Base-by-base conservation (phyloP, 345 rosid genomes). In the Dimocarpus longan region DNA sequence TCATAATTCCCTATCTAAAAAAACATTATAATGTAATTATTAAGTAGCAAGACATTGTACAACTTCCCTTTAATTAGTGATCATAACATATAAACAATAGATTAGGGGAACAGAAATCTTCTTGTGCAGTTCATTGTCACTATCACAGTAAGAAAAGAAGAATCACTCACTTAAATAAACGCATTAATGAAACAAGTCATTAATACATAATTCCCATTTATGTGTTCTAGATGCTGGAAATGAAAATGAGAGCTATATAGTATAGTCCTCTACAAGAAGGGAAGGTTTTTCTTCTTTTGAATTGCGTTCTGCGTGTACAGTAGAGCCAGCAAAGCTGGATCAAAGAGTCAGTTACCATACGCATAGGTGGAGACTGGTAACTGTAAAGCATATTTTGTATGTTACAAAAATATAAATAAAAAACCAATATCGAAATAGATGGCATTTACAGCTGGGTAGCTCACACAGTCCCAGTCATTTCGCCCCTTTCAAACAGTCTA, bases 391-490 rank as follows among this genome's bases (percentile, higher is more conserved):
- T 50, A 12, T 50, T 50, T 12, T 4, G 8, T 42, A 42, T 2
- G 60, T 32, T 32, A 32, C 37, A 32, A 15, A 48, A 52, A 24
- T 32, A 32, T 32, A 26, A 7, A 70, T 59, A 22, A n/a, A 13
- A 11, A 64, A 62, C 24, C 59, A 0, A 46, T 28, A 60, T n/a
- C 15, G 40, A 66, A 66, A 16, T 66, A 63, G 79, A 66, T 60
- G 63, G 78, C 19, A 44, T 66, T 50, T 66, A 68, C 80, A 77
- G 80, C 54, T 68, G 57, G 68, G 66, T 21, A n/a, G 52, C 56
- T 76, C 40, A 21, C 18, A 10, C 19, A 37, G 64, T 32, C 37
- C 40, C 21, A 15, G 72, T 52, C 72, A 54, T 54, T 32, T 32
- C 54, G 3, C 69, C 70, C 24, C 16, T 56, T 62, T 54, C 76